Base-by-base conservation (phyloP, 1,139 yeast genomes). In the Suhomyces bribrorum region DNA sequence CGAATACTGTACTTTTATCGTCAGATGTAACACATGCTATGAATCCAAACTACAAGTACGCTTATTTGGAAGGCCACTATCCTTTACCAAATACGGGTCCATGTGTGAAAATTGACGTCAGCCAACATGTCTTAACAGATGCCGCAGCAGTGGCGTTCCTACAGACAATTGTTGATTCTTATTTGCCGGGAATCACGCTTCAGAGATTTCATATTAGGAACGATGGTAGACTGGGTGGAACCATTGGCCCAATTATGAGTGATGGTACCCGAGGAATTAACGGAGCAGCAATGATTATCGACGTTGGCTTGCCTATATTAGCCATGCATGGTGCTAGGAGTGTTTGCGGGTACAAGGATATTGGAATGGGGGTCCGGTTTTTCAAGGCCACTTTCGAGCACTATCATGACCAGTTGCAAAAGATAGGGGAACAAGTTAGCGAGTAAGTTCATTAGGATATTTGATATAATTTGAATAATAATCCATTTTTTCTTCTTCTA, bases 271-370 rank as follows among this genome's bases (percentile, higher is more conserved):
- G 54, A 23, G 54, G 54, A 5, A 43, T 50, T 31, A 48, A 46
- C 25, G 77, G 77, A 2, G 75, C 75, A 5, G 56, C 73, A 38
- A 35, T 48, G 29, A 65, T 70, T 12, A 59, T 72, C 32, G 77
- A 72, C 47, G 69, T 72, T 24, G 77, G 77, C 5, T 54, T 71
- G 37, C 68, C 76, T 7, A 75, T 70, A 40, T 58, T 72, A 37
- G 61, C 73, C 23, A 72, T 72, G 77, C 77, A 72, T 49, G 64
- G 72, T 4, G 68, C 71, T 31, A 55, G 77, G 41, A 72, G 74
- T 5, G 54, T 65, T 17, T 55, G 66, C 40, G 77, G 77, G 2
- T 63, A 61, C 32, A 68, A 66, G 42, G 77, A 72, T 41, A 58
- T 66, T 29, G 75, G 74, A 3, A 59, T 71, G 36, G 76, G 76